Conservation (phyloP, 495 filamentous ascomycete species). For the Aspergillus campestris region DNA sequence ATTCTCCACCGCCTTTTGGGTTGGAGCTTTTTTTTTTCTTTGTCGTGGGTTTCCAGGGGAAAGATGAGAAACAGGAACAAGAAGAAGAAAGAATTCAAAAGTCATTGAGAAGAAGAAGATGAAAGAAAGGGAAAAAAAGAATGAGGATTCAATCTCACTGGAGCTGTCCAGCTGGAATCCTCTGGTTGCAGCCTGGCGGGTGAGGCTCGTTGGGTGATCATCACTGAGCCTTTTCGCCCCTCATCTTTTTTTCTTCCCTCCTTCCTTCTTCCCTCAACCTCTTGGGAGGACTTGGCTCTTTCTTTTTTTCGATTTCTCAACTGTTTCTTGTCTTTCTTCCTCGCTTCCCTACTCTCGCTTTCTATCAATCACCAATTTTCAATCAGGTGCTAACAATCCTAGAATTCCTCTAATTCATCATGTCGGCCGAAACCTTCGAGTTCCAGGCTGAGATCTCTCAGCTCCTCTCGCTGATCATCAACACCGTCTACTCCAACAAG, state of each 20-base stretch:
- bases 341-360: constrained; percentile 2
- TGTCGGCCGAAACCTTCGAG: constrained; percentile 90
- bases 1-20: no score
- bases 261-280: neutral
- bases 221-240: neutral
- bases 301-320: constrained; percentile 1
- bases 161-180: no score
- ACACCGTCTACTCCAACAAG: constrained; percentile 99
- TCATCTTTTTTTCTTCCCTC: neutral
- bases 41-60: no score
- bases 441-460: constrained; percentile 99
- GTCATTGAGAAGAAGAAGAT: neutral
- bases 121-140: no score
- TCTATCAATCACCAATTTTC: no score
- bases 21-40: no score
- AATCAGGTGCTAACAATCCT: no score
- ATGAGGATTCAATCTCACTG: no score
- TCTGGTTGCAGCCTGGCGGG: no score
- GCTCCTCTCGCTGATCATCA: constrained; percentile 98
- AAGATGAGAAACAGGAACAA: neutral
- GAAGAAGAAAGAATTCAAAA: neutral
- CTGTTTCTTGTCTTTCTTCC: neutral
- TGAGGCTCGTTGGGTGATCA: no score
- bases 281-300: neutral
- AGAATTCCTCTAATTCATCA: constrained; percentile 39